Percentiles rank a stretch among this genome's conserved stretches.
phyloP scores from a whole-genome alignment of 2,329 filamentous ascomycete species.

The Diaporthe sp. region DNA sequence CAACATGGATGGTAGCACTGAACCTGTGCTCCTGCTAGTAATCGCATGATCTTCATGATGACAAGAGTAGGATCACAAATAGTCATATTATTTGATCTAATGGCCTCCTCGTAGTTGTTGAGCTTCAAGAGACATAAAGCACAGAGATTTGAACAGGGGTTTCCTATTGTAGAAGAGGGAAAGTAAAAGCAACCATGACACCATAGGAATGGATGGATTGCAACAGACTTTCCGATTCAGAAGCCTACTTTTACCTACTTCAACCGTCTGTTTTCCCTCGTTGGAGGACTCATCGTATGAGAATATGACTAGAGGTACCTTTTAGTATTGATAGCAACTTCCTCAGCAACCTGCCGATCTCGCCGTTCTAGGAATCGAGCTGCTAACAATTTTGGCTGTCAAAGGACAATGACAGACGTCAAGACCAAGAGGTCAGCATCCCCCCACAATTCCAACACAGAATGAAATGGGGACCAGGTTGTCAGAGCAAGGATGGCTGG shows the following conservation, averaged over 20 bases:
- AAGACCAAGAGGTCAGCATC: not conserved
- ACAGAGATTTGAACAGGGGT: not conserved
- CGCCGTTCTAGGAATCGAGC: not conserved
- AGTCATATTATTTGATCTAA: not conserved
- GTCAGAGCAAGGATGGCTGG: not conserved
- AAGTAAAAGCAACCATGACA: not conserved
- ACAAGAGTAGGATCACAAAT: not conserved
- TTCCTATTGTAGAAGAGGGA: not conserved
- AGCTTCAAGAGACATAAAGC: not conserved
- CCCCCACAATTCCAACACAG: constrained; percentile 7
- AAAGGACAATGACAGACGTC: not conserved
- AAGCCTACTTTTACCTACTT: no score
- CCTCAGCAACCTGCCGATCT: not conserved
- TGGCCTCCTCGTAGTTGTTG: not conserved
- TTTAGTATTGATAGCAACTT: not conserved
- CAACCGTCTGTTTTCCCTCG: not conserved
- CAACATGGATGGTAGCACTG: not conserved
- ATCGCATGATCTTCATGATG: not conserved
- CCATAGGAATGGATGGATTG: no score
- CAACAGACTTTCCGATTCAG: not conserved
- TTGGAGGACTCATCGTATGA: not conserved
- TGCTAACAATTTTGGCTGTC: not conserved
- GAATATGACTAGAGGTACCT: not conserved
- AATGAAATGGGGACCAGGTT: not conserved
- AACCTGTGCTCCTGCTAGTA: not conserved